Evolutionary conservation across 1,284 basidiomycete species (phyloP).

Genomic region (Stygiomarasmius scandens): DNA sequence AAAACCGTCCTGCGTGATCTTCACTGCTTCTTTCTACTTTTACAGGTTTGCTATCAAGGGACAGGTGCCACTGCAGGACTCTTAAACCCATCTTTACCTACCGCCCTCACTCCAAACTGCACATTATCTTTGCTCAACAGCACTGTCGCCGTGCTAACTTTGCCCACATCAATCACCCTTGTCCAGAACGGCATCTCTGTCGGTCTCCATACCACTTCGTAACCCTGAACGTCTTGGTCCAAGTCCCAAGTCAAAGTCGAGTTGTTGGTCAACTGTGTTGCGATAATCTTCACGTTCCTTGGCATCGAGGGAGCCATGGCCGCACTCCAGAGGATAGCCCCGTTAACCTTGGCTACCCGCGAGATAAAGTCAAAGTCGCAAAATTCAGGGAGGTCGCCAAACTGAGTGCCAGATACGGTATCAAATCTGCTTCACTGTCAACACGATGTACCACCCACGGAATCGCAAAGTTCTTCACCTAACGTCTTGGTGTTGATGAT

Average conservation of each 20-base stretch:
- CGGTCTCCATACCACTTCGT: slow-evolving; percentile 55
- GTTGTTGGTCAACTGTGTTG: slow-evolving; percentile 51
- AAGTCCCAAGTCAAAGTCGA: slow-evolving; percentile 50
- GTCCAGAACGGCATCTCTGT: slow-evolving; percentile 52
- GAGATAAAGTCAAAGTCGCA: slow-evolving; percentile 53
- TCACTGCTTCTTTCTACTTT: too few relatives aligned
- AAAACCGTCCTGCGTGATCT: too few relatives aligned
- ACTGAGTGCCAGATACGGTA: slow-evolving; percentile 47
- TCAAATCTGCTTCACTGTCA: too few relatives aligned
- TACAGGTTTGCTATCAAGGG: background rate
- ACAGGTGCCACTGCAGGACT: slow-evolving; percentile 7
- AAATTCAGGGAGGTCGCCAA: slow-evolving; percentile 55
- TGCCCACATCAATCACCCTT: slow-evolving; percentile 49
- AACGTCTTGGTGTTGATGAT: slow-evolving; percentile 60
- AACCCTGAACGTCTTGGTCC: slow-evolving; percentile 42
- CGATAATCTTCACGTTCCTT: slow-evolving; percentile 47
- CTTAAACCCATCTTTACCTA: slow-evolving; percentile 7
- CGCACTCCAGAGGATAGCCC: slow-evolving; percentile 53
- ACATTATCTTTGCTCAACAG: slow-evolving; percentile 54
- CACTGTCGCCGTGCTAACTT: slow-evolving; percentile 43
- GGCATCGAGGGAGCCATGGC: slow-evolving; percentile 56
- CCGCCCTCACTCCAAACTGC: slow-evolving; percentile 37
- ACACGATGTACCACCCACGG: too few relatives aligned
- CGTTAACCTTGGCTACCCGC: slow-evolving; percentile 54
- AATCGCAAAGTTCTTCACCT: too few relatives aligned